Evolutionary conservation across 83 land plant species (phyloP), one percentile per base, ranked within the genome.

Genomic region (Picea mariana): DNA sequence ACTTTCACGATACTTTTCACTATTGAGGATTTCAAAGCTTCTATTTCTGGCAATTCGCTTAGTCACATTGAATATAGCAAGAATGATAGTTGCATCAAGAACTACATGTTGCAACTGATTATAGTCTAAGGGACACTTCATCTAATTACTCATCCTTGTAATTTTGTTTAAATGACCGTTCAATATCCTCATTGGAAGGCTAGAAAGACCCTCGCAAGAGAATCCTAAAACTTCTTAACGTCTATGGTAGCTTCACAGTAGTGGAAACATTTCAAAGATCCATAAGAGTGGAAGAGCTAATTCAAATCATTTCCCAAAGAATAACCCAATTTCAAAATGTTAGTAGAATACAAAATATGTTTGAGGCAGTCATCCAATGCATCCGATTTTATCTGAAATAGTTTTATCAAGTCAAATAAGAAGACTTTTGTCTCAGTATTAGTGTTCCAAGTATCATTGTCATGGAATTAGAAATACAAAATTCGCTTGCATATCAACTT

Each of bases 151-250:
- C 82, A 88, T 90, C 9, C 93, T 79, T 69, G 90, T 85, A 62
- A 89, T 86, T 86, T 92, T 92, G 68, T 90, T 90, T 87, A 92
- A 87, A 64, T 89, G 88, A 77, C 87, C 82, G 60, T 93, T 91
- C 62, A 92, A 52, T 63, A 89, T 62, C 75, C 86, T 89, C 92
- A 87, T 66, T 6, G 91, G 84, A 55, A 90, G 85, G 1, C 91
- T 93, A 52, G 93, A 88, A 9, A 90, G 85, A 49, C 93, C 93
- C 68, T 93, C 95, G 3, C 72, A 75, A 69, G 75, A 79, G 18
- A 83, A 85, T 24, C 85, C 87, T 87, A 88, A 44, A 92, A 12
- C 34, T 84, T 86, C 52, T 92, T 91, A 42, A 92, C 65, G 65
- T 92, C 93, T 11, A 92, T 83, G 40, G 91, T 73, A 89, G 90